phyloP scores from a whole-genome alignment of 148 eudicot genomes.

The Vaccinium myrtillus region DNA sequence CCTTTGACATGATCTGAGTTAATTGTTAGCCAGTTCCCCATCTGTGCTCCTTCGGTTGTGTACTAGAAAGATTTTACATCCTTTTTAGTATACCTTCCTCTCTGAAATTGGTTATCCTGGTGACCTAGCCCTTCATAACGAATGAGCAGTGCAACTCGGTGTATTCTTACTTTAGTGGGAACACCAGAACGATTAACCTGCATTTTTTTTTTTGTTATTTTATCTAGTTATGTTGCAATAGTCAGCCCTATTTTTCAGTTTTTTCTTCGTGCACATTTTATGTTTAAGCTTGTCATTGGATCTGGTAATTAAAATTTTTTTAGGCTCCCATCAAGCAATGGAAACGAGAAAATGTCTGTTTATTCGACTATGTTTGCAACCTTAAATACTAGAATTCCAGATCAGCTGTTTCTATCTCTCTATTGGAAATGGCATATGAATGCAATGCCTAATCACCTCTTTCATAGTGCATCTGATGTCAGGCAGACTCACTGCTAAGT shows the following conservation, averaged over 20 bases:
- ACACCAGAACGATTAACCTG: not conserved
- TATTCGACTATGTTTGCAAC: not conserved
- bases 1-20: not conserved
- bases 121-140: not conserved
- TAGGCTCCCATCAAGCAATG: not conserved
- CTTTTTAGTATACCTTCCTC: not conserved
- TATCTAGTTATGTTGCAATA: not conserved
- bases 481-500: not conserved
- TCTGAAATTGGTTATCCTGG: not conserved
- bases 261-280: not conserved
- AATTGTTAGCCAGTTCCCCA: not conserved
- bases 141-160: not conserved
- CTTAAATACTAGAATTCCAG: not conserved
- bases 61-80: not conserved
- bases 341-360: not conserved
- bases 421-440: not conserved
- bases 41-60: not conserved
- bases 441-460: not conserved
- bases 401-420: not conserved
- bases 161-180: not conserved
- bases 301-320: no score
- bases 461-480: not conserved
- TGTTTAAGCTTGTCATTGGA: not conserved
- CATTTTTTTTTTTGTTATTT: not conserved
- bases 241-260: not conserved